These are phyloP conservation scores for Rhodosorus marinus DNA, from an alignment of 23 red algal species.

Conservation along the genomic window DNA sequence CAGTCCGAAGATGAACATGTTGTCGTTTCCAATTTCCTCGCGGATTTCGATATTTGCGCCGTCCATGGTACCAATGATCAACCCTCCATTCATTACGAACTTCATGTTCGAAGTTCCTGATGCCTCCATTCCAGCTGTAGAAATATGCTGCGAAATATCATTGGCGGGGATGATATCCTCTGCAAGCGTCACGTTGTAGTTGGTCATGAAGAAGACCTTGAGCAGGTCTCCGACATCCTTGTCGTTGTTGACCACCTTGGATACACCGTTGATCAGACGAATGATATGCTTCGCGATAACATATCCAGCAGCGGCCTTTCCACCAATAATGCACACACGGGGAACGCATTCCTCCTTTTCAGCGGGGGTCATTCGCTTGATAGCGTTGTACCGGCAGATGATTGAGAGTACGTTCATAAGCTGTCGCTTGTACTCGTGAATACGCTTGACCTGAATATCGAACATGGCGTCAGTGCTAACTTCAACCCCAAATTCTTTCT, in stretches of 20 bases:
- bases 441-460: conserved; percentile 99
- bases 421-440: conserved; percentile 99
- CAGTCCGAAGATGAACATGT: conserved; percentile 96
- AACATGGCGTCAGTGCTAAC: conserved; percentile 71
- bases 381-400: conserved; percentile 74
- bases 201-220: conserved; percentile 92
- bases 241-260: conserved; percentile 90
- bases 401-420: conserved; percentile 92
- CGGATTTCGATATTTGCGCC: conserved; percentile 99
- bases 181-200: conserved; percentile 90
- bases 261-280: conserved; percentile 91
- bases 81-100: conserved; percentile 98
- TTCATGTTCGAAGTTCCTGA: conserved; percentile 99
- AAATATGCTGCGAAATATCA: conserved; percentile 97
- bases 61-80: conserved; percentile 98
- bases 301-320: conserved; percentile 94
- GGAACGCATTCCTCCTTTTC: conserved; percentile 44
- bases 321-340: conserved; percentile 77
- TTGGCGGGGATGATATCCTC: conserved; percentile 92
- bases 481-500: conserved; percentile 25
- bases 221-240: conserved; percentile 47
- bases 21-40: conserved; percentile 74
- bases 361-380: conserved; percentile 53
- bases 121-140: conserved; percentile 94
- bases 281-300: conserved; percentile 94